Conservation (phyloP, 768 basidiomycete species). For the Leccinum subgranulosum region DNA sequence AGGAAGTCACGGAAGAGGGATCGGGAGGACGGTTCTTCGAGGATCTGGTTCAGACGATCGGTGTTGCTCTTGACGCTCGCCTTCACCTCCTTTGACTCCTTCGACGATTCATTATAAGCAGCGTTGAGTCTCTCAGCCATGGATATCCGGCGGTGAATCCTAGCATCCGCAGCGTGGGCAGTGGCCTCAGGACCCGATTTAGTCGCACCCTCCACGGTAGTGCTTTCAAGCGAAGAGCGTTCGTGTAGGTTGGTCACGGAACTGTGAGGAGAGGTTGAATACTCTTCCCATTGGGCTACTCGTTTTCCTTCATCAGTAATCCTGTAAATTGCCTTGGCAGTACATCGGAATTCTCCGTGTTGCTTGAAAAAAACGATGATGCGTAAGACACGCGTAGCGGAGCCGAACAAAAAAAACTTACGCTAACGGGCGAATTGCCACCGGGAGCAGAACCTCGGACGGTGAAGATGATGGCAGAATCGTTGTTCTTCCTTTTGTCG, state of each 20-base stretch:
- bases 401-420: slow-evolving; percentile 35
- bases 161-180: slow-evolving; percentile 45
- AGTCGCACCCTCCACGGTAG: slow-evolving; percentile 20
- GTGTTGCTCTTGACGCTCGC: slow-evolving; percentile 84
- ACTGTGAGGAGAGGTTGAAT: slow-evolving; percentile 54
- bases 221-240: slow-evolving; percentile 57
- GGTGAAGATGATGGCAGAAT: slow-evolving; percentile 91
- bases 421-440: slow-evolving; percentile 71
- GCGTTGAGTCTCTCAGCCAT: slow-evolving; percentile 69
- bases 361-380: slow-evolving; percentile 45
- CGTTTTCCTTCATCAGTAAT: slow-evolving; percentile 90
- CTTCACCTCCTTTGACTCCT: slow-evolving; percentile 44
- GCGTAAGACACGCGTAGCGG: slow-evolving; percentile 6
- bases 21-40: slow-evolving; percentile 88
- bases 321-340: slow-evolving; percentile 91
- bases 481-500: slow-evolving; percentile 88
- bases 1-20: slow-evolving; percentile 93
- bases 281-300: slow-evolving; percentile 79
- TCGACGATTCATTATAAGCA: slow-evolving; percentile 46
- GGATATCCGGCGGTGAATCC: slow-evolving; percentile 76
- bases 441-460: slow-evolving; percentile 78
- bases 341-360: slow-evolving; percentile 95
- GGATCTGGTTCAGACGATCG: slow-evolving; percentile 84
- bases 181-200: slow-evolving; percentile 27
- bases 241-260: slow-evolving; percentile 64